Evolutionary conservation across 1,284 basidiomycete genomes (phyloP).

Genomic region (Sporisorium exsertum): DNA sequence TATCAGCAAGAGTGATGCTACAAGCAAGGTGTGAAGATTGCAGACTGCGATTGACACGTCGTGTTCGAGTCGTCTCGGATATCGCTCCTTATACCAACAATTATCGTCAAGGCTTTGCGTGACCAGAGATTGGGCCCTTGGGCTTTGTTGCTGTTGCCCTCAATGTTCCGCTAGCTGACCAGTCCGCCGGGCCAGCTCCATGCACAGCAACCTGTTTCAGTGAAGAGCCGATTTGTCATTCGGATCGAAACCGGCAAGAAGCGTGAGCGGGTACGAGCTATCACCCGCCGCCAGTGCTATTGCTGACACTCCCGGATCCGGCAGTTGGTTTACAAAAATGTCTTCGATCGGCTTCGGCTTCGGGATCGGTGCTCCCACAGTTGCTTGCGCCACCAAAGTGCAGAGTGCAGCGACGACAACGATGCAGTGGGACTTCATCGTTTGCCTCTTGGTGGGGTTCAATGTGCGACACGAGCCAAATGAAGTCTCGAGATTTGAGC

Average conservation of each 20-base stretch:
- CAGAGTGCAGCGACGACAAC: not conserved
- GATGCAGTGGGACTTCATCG: conserved; percentile 24
- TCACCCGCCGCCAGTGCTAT: conserved; percentile 11
- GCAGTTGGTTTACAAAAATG: conserved; percentile 29
- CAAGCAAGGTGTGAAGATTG: not conserved
- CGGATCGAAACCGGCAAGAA: conserved; percentile 21
- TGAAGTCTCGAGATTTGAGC: not conserved
- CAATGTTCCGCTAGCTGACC: not conserved
- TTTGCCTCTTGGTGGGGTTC: not conserved
- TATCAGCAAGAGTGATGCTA: not conserved
- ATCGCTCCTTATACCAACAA: not conserved
- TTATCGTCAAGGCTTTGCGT: not conserved
- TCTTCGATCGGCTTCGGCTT: conserved; percentile 43
- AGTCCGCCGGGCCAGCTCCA: not conserved
- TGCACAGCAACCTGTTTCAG: not conserved
- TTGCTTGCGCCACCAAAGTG: not conserved
- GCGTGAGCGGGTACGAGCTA: conserved; percentile 4
- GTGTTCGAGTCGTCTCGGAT: not conserved
- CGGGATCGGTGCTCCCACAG: conserved; percentile 19
- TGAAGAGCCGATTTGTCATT: conserved; percentile 33
- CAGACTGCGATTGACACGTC: not conserved
- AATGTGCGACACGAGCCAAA: not conserved
- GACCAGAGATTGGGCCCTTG: not conserved
- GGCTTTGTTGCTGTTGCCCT: not conserved
- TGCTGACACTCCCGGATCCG: conserved; percentile 1